Percentiles rank a stretch among this genome's conserved stretches.
Conservation (phyloP, 495 filamentous ascomycete genomes). For the Delitschia confertaspora region DNA sequence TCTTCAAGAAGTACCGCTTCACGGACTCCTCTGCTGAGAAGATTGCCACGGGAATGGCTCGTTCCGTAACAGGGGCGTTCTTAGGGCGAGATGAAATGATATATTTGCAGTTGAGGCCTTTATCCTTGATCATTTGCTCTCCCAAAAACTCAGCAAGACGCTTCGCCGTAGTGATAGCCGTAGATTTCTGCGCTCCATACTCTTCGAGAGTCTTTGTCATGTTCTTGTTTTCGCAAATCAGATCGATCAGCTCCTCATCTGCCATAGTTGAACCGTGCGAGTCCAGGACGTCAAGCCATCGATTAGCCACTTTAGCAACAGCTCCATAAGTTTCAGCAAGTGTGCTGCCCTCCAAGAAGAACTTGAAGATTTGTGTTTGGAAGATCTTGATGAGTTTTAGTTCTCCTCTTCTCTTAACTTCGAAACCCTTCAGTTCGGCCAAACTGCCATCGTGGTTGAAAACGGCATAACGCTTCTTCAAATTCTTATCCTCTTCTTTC, state of each 20-base stretch:
- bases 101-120: conserved; percentile 97
- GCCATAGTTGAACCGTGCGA: conserved; percentile 77
- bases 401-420: conserved; percentile 96
- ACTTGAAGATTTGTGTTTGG: conserved; percentile 97
- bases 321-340: conserved; percentile 81
- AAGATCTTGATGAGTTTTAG: conserved; percentile 99
- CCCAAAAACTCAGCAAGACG: conserved; percentile 92
- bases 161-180: conserved; percentile 95
- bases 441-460: conserved; percentile 97
- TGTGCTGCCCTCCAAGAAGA: conserved; percentile 86
- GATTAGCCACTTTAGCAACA: conserved; percentile 91
- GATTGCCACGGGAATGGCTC: conserved; percentile 90
- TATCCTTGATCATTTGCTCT: conserved; percentile 98
- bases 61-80: conserved; percentile 85
- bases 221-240: conserved; percentile 96
- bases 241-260: conserved; percentile 93
- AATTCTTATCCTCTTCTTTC: conserved; percentile 97
- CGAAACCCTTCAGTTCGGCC: conserved; percentile 97
- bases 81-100: conserved; percentile 86
- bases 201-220: conserved; percentile 96
- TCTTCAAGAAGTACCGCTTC: conserved; percentile 82
- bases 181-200: conserved; percentile 91
- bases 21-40: conserved; percentile 86
- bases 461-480: conserved; percentile 98
- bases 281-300: conserved; percentile 90